Percentiles rank a stretch among this genome's conserved stretches.
phyloP scores from a whole-genome alignment of 164 flowering plant species.

The Umbellularia californica region DNA sequence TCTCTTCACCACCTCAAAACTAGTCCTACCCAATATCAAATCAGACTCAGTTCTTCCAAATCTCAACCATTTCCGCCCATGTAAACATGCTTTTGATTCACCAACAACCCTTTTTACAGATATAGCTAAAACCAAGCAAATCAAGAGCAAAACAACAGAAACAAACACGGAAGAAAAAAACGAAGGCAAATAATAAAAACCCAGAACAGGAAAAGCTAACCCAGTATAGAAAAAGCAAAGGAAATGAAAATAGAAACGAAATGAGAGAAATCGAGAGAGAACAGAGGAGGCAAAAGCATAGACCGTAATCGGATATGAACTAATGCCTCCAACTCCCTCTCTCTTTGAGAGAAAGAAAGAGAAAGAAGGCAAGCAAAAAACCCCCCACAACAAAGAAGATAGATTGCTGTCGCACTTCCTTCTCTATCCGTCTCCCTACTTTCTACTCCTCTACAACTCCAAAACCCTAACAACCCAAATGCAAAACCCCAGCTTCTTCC shows the following conservation, averaged over 20 bases:
- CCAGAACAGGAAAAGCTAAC: conserved; percentile 6
- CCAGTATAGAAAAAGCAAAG: background rate
- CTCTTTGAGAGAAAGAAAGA: conserved; percentile 57
- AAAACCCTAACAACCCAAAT: conserved; percentile 9
- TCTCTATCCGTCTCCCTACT: conserved; percentile 50
- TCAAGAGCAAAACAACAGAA: background rate
- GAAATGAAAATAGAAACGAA: conserved; percentile 27
- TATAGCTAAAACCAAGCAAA: background rate
- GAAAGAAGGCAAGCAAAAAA: conserved; percentile 48
- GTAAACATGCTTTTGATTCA: conserved; percentile 1
- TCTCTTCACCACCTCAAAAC: background rate
- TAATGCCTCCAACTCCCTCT: conserved; percentile 63
- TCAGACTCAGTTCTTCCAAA: background rate
- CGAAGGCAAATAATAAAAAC: background rate
- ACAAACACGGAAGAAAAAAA: background rate
- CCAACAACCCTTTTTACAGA: background rate
- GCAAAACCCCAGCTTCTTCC: background rate
- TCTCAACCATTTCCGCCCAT: background rate
- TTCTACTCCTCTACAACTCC: background rate
- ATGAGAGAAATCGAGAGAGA: conserved; percentile 6
- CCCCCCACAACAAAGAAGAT: background rate
- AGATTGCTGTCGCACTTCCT: conserved; percentile 44
- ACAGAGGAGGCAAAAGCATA: conserved; percentile 53
- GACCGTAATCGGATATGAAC: conserved; percentile 22
- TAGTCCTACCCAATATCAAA: background rate